These are phyloP conservation scores for Bocquillonia castaneifolia DNA, from an alignment of 441 rosid species.

Conservation along the genomic window DNA sequence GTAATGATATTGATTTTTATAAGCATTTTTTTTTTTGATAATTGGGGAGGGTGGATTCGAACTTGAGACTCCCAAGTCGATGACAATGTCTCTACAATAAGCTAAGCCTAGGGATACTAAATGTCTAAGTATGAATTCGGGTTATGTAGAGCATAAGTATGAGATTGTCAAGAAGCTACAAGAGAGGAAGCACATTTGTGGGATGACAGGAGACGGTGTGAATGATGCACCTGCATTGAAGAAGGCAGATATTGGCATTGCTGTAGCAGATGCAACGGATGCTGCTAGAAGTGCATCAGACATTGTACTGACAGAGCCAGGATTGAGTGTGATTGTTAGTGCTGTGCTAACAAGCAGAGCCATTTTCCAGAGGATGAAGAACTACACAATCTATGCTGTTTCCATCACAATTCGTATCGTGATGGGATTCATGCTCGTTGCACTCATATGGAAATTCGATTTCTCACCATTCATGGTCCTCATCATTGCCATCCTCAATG, in stretches of 20 bases:
- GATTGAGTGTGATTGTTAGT: conserved; percentile 75
- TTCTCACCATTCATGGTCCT: conserved; percentile 96
- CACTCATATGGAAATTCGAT: conserved; percentile 84
- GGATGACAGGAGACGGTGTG: conserved; percentile 97
- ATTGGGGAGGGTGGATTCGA: too few relatives aligned
- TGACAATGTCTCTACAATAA: too few relatives aligned
- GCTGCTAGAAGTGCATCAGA: conserved; percentile 88
- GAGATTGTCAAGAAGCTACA: conserved; percentile 87
- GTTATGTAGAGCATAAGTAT: conserved; percentile 71
- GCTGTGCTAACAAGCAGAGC: conserved; percentile 91
- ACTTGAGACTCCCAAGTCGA: too few relatives aligned
- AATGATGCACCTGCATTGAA: conserved; percentile 90
- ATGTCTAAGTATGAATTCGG: too few relatives aligned
- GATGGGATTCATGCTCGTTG: conserved; percentile 77
- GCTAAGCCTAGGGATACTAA: too few relatives aligned
- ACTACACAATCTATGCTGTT: conserved; percentile 94
- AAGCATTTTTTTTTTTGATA: too few relatives aligned
- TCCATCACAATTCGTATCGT: conserved; percentile 93
- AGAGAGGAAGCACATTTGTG: conserved; percentile 77
- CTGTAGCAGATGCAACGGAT: conserved; percentile 90
- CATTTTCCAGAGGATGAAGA: conserved; percentile 96
- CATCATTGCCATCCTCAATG: conserved; percentile 82
- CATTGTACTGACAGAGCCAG: conserved; percentile 88
- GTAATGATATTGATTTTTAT: too few relatives aligned
- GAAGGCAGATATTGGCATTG: conserved; percentile 88